Evolutionary conservation across 1,284 basidiomycete species (phyloP).

Genomic region (Ceratobasidium sp.): DNA sequence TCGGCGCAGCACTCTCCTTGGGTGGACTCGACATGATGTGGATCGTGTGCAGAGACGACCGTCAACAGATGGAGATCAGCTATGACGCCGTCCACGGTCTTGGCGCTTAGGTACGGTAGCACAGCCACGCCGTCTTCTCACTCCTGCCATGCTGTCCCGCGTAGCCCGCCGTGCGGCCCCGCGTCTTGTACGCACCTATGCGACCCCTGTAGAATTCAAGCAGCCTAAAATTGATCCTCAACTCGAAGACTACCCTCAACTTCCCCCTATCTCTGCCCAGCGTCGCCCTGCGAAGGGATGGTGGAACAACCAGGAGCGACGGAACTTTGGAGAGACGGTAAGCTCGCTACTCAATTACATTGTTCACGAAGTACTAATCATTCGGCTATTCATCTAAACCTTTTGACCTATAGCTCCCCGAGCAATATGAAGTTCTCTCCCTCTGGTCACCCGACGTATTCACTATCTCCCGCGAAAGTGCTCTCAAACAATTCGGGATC

Average conservation of each 20-base stretch:
- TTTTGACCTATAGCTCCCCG: constrained; percentile 74
- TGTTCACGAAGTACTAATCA: background rate
- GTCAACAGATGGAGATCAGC: constrained; percentile 34
- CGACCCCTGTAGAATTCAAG: constrained; percentile 49
- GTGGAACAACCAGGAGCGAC: constrained; percentile 85
- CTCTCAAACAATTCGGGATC: constrained; percentile 73
- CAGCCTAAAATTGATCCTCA: constrained; percentile 66
- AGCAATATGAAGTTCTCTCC: constrained; percentile 84
- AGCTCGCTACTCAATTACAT: constrained; percentile 53
- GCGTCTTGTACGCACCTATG: constrained; percentile 55
- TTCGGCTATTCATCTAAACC: background rate
- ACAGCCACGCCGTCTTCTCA: constrained; percentile 22
- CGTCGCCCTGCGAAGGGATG: constrained; percentile 78
- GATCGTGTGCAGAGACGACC: constrained; percentile 16
- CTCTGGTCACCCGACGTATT: constrained; percentile 89
- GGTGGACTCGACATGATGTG: constrained; percentile 40
- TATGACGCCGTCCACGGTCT: constrained; percentile 42
- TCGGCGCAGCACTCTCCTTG: constrained; percentile 30
- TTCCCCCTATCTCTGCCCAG: constrained; percentile 80
- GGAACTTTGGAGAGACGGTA: constrained; percentile 89
- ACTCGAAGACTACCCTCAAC: constrained; percentile 79
- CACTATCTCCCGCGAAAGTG: constrained; percentile 68
- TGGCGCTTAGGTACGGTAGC: constrained; percentile 9
- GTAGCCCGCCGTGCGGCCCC: constrained; percentile 48
- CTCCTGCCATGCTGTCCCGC: constrained; percentile 42